A percentile compares a stretch with the other conserved stretches of the same genome.
These are phyloP conservation scores for Vachellia collinsii DNA, from an alignment of 306 rosid genomes.

Conservation along the genomic window DNA sequence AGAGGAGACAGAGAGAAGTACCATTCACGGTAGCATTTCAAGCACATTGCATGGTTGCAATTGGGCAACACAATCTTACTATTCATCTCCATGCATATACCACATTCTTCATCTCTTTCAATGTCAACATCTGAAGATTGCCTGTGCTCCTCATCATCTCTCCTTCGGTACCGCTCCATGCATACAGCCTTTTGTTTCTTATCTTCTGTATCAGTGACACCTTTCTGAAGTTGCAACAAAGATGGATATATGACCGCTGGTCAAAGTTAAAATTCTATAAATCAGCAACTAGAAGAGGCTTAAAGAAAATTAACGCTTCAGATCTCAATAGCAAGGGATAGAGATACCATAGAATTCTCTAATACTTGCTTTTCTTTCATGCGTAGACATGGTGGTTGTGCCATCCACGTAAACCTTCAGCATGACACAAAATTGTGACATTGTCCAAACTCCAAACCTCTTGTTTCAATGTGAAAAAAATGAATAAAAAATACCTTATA, in stretches of 20 bases:
- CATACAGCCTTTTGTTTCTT: constrained; percentile 84
- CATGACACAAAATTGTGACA: constrained; percentile 29
- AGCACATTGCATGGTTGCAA: constrained; percentile 94
- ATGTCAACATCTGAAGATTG: constrained; percentile 66
- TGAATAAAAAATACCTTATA: constrained; percentile 64
- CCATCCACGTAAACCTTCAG: constrained; percentile 94
- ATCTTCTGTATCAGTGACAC: constrained; percentile 85
- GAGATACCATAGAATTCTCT: constrained; percentile 92
- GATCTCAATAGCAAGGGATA: background rate
- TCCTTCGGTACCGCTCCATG: constrained; percentile 79
- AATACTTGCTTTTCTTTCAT: constrained; percentile 92
- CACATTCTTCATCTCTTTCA: constrained; percentile 98
- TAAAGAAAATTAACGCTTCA: constrained; percentile 10
- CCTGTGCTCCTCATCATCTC: constrained; percentile 65
- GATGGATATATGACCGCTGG: constrained; percentile 93
- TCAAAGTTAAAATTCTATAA: constrained; percentile 34
- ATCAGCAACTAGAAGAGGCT: constrained; percentile 37
- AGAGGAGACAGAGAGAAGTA: constrained; percentile 28
- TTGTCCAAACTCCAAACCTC: constrained; percentile 36
- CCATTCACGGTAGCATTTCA: constrained; percentile 96
- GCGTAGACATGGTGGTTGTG: constrained; percentile 93
- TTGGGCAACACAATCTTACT: constrained; percentile 88
- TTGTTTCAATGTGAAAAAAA: constrained; percentile 33
- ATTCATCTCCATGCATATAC: constrained; percentile 92
- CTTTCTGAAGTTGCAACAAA: constrained; percentile 83